Percentiles rank a stretch among this genome's conserved stretches.
phyloP scores from a whole-genome alignment of 2,329 filamentous ascomycete genomes.

The Phaeoacremonium minimum region DNA sequence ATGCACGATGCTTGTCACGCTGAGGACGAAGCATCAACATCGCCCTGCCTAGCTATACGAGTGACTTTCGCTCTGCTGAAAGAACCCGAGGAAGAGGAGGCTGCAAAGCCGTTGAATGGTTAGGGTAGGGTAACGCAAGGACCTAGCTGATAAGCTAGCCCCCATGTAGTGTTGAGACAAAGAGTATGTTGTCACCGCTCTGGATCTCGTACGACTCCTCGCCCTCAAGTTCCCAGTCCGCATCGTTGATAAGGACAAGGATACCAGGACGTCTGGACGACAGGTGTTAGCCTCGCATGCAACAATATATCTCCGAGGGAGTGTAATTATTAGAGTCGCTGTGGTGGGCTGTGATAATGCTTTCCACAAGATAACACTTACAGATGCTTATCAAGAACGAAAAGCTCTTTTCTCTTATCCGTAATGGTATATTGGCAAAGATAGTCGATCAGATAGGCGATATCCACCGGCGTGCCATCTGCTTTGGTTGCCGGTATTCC shows the following conservation, averaged over 20 bases:
- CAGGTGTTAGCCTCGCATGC: conserved; percentile 2
- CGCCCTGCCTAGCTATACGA: no score
- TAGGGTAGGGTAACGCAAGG: no score
- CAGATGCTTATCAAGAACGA: conserved; percentile 84
- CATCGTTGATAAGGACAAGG: conserved; percentile 93
- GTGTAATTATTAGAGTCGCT: no score
- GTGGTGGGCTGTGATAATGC: not conserved
- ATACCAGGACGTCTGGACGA: conserved; percentile 79
- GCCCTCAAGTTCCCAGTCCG: conserved; percentile 96
- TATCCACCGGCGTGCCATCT: conserved; percentile 58
- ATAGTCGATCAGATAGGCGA: conserved; percentile 73
- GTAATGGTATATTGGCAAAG: conserved; percentile 81
- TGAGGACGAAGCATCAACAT: no score
- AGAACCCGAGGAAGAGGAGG: no score
- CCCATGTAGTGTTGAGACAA: conserved; percentile 94
- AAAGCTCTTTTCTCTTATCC: conserved; percentile 80
- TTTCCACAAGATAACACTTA: no score
- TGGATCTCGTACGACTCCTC: conserved; percentile 87
- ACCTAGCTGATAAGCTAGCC: no score
- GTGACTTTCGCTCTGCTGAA: no score
- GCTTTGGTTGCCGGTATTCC: conserved; percentile 60
- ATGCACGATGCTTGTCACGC: no score
- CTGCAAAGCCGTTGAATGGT: no score
- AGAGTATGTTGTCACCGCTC: conserved; percentile 80
- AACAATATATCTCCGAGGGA: no score